Conservation (phyloP, 1,284 basidiomycete genomes). For the Fomitiporia mediterranea region DNA sequence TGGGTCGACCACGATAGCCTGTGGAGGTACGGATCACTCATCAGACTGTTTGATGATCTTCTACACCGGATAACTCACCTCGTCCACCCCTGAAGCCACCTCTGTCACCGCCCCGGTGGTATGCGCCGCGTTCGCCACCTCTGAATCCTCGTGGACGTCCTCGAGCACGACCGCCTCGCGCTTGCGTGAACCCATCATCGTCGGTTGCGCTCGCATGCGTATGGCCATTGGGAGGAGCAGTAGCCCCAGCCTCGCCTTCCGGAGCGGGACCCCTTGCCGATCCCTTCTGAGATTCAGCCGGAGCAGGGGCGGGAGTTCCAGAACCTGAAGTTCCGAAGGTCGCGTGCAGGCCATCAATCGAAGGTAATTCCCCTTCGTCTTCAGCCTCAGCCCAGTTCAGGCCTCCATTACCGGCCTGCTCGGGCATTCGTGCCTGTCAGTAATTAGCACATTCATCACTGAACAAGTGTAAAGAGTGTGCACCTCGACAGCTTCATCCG, state of each 20-base stretch:
- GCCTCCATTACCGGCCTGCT: conserved; percentile 39
- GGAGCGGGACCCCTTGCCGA: conserved; percentile 23
- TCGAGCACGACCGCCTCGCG: conserved; percentile 36
- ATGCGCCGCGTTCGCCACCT: conserved; percentile 37
- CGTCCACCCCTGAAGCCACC: conserved; percentile 26
- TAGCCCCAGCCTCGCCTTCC: conserved; percentile 23
- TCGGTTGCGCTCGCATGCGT: conserved; percentile 33
- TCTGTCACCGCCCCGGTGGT: conserved; percentile 29
- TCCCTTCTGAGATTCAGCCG: conserved; percentile 27
- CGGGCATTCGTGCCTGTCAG: conserved; percentile 28
- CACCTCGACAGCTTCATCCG: conserved; percentile 26
- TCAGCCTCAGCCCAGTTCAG: conserved; percentile 66
- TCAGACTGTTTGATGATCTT: not conserved
- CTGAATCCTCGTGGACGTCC: conserved; percentile 30
- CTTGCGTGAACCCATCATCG: conserved; percentile 60
- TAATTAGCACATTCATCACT: not conserved
- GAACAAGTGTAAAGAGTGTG: conserved; percentile 22
- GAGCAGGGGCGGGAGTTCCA: conserved; percentile 41
- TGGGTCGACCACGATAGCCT: conserved; percentile 16
- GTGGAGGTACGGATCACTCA: not conserved
- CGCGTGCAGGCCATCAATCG: conserved; percentile 52
- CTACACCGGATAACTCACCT: conserved; percentile 12
- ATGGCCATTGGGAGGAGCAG: conserved; percentile 22
- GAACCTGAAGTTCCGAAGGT: conserved; percentile 38
- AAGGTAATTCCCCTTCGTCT: conserved; percentile 53